Base-by-base conservation (phyloP, 805 yeast genomes). In the Saccharomycodes ludwigii region DNA sequence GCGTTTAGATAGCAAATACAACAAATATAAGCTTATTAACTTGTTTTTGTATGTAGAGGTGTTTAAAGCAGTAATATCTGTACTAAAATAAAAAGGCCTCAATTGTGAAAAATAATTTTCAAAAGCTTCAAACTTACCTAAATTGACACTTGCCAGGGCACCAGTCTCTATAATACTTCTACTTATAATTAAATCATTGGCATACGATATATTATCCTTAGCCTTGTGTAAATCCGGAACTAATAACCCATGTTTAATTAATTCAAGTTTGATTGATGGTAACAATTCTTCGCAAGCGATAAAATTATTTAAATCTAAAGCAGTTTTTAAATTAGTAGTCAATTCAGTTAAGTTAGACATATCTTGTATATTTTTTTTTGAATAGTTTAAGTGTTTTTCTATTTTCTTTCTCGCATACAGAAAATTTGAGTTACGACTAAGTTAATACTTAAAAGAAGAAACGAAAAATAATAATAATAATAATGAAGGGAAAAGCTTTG, bases 121-220 rank as follows among this genome's bases (percentile, higher is more conserved):
- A 48, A 86, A 84, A 10, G 68, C 66, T 14, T 57, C 66, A 45
- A 78, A 71, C 39, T 81, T 67, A 22, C 67, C 58, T 27, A 68
- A 53, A 43, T 77, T 76, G 39, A 91, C 73, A 30, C 86, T 69
- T 12, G 80, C 69, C 32, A 91, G 61, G 1, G 94, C 94, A 8
- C 94, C 96, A 39, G 85, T 71, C 53, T 91, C 97, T 30, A 88
- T 61, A 27, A 86, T 78, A 22, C 79, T 73, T 43, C 93, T 75
- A 5, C 94, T 74, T 23, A 84, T 80, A 38, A 68, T 65, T 35
- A 85, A 66, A 58, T 86, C 95, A 37, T 68, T 71, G 23, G 73
- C 51, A 36, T 61, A 61, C 12, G 53, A 50, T 18, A 43, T 50
- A 31, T 58, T 58, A 36, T 66, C 66, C 13, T 47, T 37, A 9